A percentile compares a stretch with the other conserved stretches of the same genome.
Evolutionary conservation across 495 filamentous ascomycete species (phyloP).

Genomic region (Oleoguttula mirabilis): DNA sequence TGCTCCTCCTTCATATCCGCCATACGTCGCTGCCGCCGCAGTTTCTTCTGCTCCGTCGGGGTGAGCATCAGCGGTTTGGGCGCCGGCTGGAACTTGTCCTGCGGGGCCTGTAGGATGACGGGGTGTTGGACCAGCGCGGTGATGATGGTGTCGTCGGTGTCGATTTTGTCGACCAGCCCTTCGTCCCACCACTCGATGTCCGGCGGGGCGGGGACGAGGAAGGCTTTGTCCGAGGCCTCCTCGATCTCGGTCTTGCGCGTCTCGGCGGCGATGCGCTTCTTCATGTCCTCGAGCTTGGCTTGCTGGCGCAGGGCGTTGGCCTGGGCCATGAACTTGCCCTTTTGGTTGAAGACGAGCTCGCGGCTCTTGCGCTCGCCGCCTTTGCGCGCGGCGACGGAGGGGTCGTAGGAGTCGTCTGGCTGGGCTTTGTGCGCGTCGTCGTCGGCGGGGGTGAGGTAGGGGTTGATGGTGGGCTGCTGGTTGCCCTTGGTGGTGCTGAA

Average conservation of each 20-base stretch:
- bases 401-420: constrained; percentile 79
- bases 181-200: constrained; percentile 99
- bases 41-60: constrained; percentile 77
- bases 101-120: constrained; percentile 78
- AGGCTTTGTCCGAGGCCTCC: constrained; percentile 85
- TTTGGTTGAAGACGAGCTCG: constrained; percentile 82
- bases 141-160: constrained; percentile 68
- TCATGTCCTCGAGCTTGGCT: constrained; percentile 83
- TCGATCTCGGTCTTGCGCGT: constrained; percentile 79
- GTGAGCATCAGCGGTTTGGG: constrained; percentile 92
- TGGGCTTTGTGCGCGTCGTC: constrained; percentile 40
- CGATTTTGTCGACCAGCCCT: constrained; percentile 68
- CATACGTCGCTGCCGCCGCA: constrained; percentile 81
- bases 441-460: constrained; percentile 19
- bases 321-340: constrained; percentile 93
- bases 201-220: constrained; percentile 68
- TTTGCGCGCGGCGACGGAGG: constrained; percentile 51
- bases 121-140: constrained; percentile 88
- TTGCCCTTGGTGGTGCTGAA: constrained; percentile 49
- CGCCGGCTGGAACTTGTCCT: constrained; percentile 65
- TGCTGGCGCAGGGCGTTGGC: constrained; percentile 77
- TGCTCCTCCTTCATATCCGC: constrained; percentile 89
- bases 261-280: constrained; percentile 76
- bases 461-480: constrained; percentile 35
- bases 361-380: constrained; percentile 52